Conservation (phyloP, 2,329 filamentous ascomycete species). For the Fusarium globosum region DNA sequence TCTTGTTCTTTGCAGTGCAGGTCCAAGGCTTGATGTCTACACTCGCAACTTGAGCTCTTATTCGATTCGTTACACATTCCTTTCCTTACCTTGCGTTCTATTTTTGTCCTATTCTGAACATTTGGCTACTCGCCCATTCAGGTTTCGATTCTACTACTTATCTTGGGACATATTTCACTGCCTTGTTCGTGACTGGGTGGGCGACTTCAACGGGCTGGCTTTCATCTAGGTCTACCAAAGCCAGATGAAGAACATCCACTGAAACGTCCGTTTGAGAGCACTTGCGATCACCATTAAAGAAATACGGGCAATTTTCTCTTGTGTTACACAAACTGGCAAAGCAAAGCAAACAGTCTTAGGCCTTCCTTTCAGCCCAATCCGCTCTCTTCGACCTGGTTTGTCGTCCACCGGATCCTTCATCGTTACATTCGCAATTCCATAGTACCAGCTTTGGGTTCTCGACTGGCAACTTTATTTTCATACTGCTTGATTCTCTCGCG, state of each 20-base stretch:
- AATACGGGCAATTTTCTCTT: conserved; percentile 15
- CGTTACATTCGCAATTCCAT: not conserved
- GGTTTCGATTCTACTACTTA: not conserved
- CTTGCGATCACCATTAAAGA: conserved; percentile 12
- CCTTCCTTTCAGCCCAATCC: conserved; percentile 20
- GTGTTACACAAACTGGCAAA: conserved; percentile 23
- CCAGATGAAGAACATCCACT: not conserved
- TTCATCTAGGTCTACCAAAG: not conserved
- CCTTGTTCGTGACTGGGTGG: not conserved
- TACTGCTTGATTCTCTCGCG: conserved; percentile 22
- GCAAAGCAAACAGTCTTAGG: conserved; percentile 22
- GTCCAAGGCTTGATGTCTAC: conserved; percentile 38
- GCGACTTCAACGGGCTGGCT: conserved; percentile 3
- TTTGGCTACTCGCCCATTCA: not conserved
- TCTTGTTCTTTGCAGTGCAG: conserved; percentile 30
- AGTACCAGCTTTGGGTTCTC: conserved; percentile 38
- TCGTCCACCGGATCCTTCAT: conserved; percentile 4
- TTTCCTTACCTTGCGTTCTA: conserved; percentile 29
- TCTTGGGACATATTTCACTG: not conserved
- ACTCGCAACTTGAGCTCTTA: conserved; percentile 18
- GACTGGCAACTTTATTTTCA: conserved; percentile 31
- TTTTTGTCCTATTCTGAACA: not conserved
- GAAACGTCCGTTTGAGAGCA: not conserved
- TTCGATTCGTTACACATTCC: conserved; percentile 33
- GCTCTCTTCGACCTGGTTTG: conserved; percentile 17